Percentiles rank a stretch among this genome's conserved stretches.
These are phyloP conservation scores for Schizosaccharomyces lindneri DNA, from an alignment of 805 yeast species.

Conservation along the genomic window DNA sequence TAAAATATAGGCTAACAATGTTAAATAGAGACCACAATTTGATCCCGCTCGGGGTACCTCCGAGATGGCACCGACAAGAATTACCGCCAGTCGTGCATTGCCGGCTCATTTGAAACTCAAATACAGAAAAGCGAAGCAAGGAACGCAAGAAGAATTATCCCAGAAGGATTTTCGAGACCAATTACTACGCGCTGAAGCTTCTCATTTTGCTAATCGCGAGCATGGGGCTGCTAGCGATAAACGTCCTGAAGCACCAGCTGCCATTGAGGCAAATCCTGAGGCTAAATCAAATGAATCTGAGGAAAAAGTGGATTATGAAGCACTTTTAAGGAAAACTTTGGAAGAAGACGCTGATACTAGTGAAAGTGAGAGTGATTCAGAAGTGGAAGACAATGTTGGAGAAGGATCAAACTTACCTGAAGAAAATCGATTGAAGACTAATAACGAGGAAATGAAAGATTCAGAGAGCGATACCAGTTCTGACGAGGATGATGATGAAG, in stretches of 20 bases:
- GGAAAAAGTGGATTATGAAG: neutral
- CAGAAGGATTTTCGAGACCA: conserved; percentile 10
- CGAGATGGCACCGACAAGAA: conserved; percentile 20
- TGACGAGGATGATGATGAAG: conserved; percentile 12
- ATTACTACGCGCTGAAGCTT: conserved; percentile 9
- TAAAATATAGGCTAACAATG: neutral
- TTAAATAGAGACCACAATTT: conserved; percentile 30
- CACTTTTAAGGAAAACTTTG: neutral
- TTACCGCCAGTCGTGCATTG: conserved; percentile 26
- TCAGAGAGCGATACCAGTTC: conserved; percentile 4
- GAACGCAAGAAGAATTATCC: conserved; percentile 10
- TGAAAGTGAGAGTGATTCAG: neutral
- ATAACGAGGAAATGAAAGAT: neutral
- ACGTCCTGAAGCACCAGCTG: neutral
- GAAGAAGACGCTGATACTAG: neutral
- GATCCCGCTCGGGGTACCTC: conserved; percentile 37
- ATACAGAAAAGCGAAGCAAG: conserved; percentile 12
- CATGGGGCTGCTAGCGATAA: neutral
- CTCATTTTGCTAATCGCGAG: neutral
- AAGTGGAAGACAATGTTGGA: neutral
- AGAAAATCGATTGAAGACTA: neutral
- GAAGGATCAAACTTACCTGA: neutral
- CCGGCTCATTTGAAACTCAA: conserved; percentile 34
- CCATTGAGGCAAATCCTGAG: neutral
- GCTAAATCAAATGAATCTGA: neutral